A percentile compares a stretch with the other conserved stretches of the same genome.
Evolutionary conservation across 768 basidiomycete species (phyloP).

Genomic region (Leucosporidium creatinivorum): DNA sequence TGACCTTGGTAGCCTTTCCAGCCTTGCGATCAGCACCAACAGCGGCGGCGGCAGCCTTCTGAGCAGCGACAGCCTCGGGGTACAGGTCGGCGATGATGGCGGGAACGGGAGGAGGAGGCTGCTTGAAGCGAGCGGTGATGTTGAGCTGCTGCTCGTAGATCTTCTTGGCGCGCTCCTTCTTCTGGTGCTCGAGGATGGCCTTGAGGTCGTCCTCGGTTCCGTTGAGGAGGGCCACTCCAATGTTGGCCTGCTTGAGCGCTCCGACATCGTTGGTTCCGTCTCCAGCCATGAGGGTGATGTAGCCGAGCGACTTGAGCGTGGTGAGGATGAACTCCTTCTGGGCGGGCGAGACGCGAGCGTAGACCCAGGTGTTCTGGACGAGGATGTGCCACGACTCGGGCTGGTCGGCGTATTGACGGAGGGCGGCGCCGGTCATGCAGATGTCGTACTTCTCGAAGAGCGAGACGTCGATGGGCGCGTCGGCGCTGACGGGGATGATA

Average conservation of each 20-base stretch:
- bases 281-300: conserved; percentile 92
- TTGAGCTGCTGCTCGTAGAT: conserved; percentile 93
- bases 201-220: conserved; percentile 84
- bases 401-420: conserved; percentile 71
- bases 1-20: conserved; percentile 87
- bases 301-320: conserved; percentile 78
- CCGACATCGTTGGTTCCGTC: conserved; percentile 99
- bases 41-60: conserved; percentile 66
- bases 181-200: conserved; percentile 88
- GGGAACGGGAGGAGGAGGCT: conserved; percentile 89
- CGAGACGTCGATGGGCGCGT: conserved; percentile 64
- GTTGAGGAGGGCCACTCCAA: conserved; percentile 87
- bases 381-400: conserved; percentile 65
- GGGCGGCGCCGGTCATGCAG: conserved; percentile 87
- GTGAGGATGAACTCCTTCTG: conserved; percentile 96
- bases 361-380: conserved; percentile 94
- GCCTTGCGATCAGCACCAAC: conserved; percentile 59
- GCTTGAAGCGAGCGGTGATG: conserved; percentile 80
- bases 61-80: conserved; percentile 84
- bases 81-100: conserved; percentile 75
- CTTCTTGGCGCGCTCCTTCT: conserved; percentile 83
- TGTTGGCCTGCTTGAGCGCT: conserved; percentile 94
- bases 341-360: conserved; percentile 88
- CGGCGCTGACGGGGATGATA: conserved; percentile 75
- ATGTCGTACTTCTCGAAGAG: conserved; percentile 87